A percentile compares a stretch with the other conserved stretches of the same genome.
phyloP scores from a whole-genome alignment of 305 asterid species.

The Lippia alba region DNA sequence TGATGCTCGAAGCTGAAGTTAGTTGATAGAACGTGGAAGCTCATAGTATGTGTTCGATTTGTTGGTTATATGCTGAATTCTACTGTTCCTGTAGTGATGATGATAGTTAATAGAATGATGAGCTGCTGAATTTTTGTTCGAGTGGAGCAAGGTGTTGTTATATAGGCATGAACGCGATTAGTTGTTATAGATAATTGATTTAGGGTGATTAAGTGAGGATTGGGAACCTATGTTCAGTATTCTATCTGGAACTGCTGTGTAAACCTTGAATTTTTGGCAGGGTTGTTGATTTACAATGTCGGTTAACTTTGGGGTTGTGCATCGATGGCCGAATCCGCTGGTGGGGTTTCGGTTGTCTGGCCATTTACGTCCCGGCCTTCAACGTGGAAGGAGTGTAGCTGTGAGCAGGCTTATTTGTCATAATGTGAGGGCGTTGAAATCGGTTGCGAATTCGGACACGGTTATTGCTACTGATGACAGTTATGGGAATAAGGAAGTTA shows the following conservation, averaged over 20 bases:
- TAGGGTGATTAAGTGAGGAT: background rate
- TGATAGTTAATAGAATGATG: background rate
- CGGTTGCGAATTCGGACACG: slow-evolving; percentile 48
- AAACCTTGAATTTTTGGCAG: slow-evolving; percentile 34
- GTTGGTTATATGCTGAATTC: background rate
- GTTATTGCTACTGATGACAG: slow-evolving; percentile 52
- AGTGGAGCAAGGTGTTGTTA: background rate
- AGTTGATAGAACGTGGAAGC: background rate
- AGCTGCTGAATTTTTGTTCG: slow-evolving; percentile 1
- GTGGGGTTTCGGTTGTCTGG: slow-evolving; percentile 31
- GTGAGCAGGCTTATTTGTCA: slow-evolving; percentile 26
- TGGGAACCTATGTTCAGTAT: background rate
- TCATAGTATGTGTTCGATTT: background rate
- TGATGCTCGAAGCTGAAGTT: slow-evolving; percentile 8
- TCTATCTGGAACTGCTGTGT: slow-evolving; percentile 26
- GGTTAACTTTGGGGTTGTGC: slow-evolving; percentile 38
- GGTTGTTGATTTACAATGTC: slow-evolving; percentile 42
- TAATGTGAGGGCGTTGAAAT: slow-evolving; percentile 41
- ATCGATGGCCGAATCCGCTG: slow-evolving; percentile 42
- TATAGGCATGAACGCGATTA: slow-evolving; percentile 6
- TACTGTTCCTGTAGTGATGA: background rate
- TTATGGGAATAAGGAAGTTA: slow-evolving; percentile 78
- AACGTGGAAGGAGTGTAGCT: slow-evolving; percentile 27
- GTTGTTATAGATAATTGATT: background rate
- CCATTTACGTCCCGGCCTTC: slow-evolving; percentile 31